Base-by-base conservation (phyloP, 2,329 filamentous ascomycete species). In the Didymella lethalis region DNA sequence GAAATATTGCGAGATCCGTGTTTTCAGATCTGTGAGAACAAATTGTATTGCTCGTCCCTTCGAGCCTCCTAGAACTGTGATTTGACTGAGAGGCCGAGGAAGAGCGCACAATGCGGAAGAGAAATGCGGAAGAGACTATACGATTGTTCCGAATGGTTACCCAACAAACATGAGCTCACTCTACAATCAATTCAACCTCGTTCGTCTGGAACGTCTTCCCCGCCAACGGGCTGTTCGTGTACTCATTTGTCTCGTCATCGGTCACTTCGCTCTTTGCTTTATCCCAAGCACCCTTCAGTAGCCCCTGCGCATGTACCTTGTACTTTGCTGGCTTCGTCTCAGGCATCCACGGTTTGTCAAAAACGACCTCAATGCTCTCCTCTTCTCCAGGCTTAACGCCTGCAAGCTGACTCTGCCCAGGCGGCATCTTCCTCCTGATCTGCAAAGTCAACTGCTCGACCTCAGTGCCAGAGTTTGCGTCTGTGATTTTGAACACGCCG, bases 301-400 rank as follows among this genome's bases (percentile, higher is more conserved):
- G 51, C 0, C 78, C 78, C 28, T 69, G 67, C 7, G 66, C 72
- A 23, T 68, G 64, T 14, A 79, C 66, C n/a, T 71, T 75, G 62
- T 78, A 78, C 52, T 68, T 70, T 10, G 72, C 72, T 7, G 76
- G 75, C 48, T 68, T 73, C 45, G 65, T 64, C 18, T 72, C 62
- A 7, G 76, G 74, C 66, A 79, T 73, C 71, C 77, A 77, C 0
- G 77, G 75, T 57, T 69, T 72, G 34, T 73, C 64, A 38, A 80
- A 72, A 3, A 73, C 66, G 2, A 80, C 57, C n/a, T 78, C 73
- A 11, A 69, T 63, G n/a, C 69, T 67, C 11, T 74, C 64, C 26
- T 73, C 65, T 2, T 69, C 68, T 10, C 75, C 74, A 0, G 78
- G 76, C 16, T 61, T 61, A 8, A 80, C 58, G 4, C 77, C 74